Base-by-base conservation (phyloP, 2,329 filamentous ascomycete species). In the Thermochaetoides dissita region DNA sequence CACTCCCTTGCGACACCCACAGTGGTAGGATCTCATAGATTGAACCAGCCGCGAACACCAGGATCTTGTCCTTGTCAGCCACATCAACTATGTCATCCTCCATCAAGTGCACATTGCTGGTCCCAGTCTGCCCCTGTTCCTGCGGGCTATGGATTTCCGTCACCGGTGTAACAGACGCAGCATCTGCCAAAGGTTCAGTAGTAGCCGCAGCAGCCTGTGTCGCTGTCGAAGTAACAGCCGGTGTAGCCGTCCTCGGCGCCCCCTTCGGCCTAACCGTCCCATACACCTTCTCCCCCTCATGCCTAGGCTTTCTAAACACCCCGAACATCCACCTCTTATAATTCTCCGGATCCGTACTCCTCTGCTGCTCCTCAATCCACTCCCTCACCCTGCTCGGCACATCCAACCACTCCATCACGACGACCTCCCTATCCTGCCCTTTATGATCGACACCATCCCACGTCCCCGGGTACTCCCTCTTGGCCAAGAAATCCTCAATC, bases 41-140 rank as follows among this genome's bases (percentile, higher is more conserved):
- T 1, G 64, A 63, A 0, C 62, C 64, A 0, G 63, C 63, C 9
- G 64, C 62, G 46, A 67, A 68, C 39, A 67, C 63, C 30, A 66
- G 57, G 7, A 63, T 54, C 45, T 62, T 53, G 12, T 53, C 48
- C 43, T 48, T 42, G 11, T 48, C 46, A 7, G 37, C 24, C 11
- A 50, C 37, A 3, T 34, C 45, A 0, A 24, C 28, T 7, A 12
- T 34, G 24, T 39, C n/a, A 10, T 45, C 32, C 0, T 2, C 12
- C 30, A n/a, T 29, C 7, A 29, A 34, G 17, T 40, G n/a, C 32
- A 35, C 36, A 8, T 12, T 37, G 30, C 33, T 35, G 24, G 11
- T 30, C 42, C 9, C 17, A 24, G 17, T 24, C 5, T 38, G 12
- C 39, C 36, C 39, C 17, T 40, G 41, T 10, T 39, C 41, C 10